These are phyloP conservation scores for Fraxinus quadrangulata DNA, from an alignment of 257 asterid genomes.

Conservation along the genomic window DNA sequence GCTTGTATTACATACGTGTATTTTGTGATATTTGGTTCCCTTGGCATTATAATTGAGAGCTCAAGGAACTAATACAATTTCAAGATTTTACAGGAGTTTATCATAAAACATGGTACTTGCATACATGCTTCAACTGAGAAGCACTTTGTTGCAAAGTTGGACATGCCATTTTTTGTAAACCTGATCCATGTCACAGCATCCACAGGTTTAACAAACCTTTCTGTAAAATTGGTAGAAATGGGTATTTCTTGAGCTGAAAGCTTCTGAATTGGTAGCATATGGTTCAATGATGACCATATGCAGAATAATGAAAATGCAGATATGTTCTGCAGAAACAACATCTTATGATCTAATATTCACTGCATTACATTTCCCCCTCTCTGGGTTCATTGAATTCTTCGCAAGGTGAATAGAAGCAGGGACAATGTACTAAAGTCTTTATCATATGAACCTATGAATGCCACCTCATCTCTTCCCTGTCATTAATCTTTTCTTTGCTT, in stretches of 20 bases:
- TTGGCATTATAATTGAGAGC: neutral
- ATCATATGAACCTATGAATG: neutral
- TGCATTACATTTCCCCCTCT: neutral
- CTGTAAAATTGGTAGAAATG: neutral
- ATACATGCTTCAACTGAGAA: neutral
- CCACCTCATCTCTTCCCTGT: neutral
- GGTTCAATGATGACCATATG: neutral
- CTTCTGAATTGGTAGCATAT: neutral
- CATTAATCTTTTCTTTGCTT: constrained; percentile 4
- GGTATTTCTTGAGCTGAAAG: neutral
- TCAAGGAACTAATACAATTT: neutral
- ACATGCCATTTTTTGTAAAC: neutral
- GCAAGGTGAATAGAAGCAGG: neutral
- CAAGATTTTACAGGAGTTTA: neutral
- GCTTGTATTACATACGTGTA: neutral
- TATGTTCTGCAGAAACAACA: neutral
- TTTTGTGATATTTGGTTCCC: neutral
- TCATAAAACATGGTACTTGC: neutral
- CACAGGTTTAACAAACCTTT: neutral
- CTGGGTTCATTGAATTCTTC: neutral
- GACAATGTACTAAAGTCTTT: no score
- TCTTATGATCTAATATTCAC: neutral
- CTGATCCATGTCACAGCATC: neutral
- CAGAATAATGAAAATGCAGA: no score
- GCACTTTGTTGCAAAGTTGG: neutral